Percentiles rank a stretch among this genome's conserved stretches.
phyloP scores from a whole-genome alignment of 2,329 filamentous ascomycete species.

The Aspergillus carbonarius region DNA sequence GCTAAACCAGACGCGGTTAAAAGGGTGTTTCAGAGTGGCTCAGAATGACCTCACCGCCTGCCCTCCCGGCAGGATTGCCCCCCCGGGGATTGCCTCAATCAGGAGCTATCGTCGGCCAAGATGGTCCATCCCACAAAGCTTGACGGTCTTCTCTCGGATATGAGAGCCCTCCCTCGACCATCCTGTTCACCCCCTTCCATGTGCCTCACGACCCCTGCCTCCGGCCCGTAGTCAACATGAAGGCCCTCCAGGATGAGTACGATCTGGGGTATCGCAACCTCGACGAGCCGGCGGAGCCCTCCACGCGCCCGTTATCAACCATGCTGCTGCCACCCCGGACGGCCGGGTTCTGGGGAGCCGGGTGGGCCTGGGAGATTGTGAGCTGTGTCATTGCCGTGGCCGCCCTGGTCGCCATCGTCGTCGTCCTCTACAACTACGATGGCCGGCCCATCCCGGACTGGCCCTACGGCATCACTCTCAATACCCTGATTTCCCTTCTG shows the following conservation, averaged over 20 bases:
- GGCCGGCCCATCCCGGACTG: conserved; percentile 30
- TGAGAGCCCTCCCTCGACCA: background rate
- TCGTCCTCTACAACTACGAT: conserved; percentile 30
- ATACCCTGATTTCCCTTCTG: conserved; percentile 33
- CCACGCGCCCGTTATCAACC: conserved; percentile 18
- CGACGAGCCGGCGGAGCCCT: conserved; percentile 9
- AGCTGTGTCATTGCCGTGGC: conserved; percentile 28
- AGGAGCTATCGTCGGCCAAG: background rate
- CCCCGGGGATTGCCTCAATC: background rate
- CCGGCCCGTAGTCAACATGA: conserved; percentile 9
- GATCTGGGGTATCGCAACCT: conserved; percentile 17
- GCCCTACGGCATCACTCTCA: conserved; percentile 34
- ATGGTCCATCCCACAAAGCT: background rate
- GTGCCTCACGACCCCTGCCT: background rate
- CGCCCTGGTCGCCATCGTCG: conserved; percentile 36
- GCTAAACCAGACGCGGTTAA: background rate
- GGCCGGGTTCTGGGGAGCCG: conserved; percentile 14
- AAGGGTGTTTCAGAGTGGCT: background rate
- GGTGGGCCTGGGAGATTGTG: conserved; percentile 24
- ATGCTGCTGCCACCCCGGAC: conserved; percentile 15
- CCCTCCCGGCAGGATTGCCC: background rate
- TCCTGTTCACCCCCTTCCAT: background rate
- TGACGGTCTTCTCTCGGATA: background rate
- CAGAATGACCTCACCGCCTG: background rate
- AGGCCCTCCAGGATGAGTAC: conserved; percentile 14